Conservation (phyloP, 805 yeast genomes). For the Nakazawaea peltata region DNA sequence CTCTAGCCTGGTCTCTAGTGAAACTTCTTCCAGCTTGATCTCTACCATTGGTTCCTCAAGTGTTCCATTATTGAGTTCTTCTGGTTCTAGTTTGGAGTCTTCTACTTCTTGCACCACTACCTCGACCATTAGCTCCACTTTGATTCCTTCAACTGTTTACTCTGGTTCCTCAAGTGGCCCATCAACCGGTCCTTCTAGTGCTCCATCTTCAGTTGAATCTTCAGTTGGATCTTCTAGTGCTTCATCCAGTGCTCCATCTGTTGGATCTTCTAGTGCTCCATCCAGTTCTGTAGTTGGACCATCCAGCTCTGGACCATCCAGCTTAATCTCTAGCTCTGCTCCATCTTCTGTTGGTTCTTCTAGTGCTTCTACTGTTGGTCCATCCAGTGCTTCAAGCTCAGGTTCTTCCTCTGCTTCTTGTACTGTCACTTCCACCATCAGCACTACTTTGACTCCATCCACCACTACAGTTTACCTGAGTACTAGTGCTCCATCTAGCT, state of each 20-base stretch:
- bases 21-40: not conserved
- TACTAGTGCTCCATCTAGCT: not conserved
- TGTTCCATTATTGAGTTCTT: not conserved
- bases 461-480: not conserved
- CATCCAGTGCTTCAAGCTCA: constrained; percentile 3
- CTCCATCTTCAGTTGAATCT: not conserved
- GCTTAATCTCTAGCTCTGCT: not conserved
- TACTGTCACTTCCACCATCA: not conserved
- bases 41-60: not conserved
- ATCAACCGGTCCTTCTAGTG: not conserved
- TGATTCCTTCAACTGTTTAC: not conserved
- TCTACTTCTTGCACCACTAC: not conserved
- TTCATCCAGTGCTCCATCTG: not conserved
- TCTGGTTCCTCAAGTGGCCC: not conserved
- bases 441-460: not conserved
- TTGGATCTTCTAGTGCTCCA: not conserved
- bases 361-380: not conserved
- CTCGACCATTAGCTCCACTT: not conserved
- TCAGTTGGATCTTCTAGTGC: not conserved
- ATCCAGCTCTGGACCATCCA: not conserved
- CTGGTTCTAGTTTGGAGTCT: not conserved
- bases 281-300: not conserved
- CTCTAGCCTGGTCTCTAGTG: not conserved
- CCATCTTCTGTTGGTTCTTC: not conserved
- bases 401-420: not conserved